Evolutionary conservation across 2,329 filamentous ascomycete species (phyloP).

Genomic region (Catunica adiposa): DNA sequence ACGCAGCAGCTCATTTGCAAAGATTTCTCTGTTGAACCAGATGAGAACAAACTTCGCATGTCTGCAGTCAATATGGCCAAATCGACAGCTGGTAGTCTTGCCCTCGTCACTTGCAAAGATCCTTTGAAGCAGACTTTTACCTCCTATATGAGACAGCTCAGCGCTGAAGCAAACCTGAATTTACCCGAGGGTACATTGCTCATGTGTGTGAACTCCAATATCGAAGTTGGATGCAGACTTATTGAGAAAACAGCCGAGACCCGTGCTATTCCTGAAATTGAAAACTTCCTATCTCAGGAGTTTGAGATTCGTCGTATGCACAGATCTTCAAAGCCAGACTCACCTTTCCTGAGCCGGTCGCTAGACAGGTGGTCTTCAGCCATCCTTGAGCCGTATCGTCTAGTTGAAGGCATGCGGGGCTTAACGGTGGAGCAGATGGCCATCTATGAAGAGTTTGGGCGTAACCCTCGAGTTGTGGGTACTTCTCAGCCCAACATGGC

Average conservation of each 20-base stretch:
- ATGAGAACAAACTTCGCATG: constrained; percentile 70
- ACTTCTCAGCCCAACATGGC: constrained; percentile 38
- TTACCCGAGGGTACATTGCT: constrained; percentile 89
- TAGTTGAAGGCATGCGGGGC: constrained; percentile 51
- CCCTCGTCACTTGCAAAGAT: constrained; percentile 95
- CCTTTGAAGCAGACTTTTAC: constrained; percentile 91
- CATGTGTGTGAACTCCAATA: constrained; percentile 97
- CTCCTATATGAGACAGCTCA: constrained; percentile 74
- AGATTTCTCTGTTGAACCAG: constrained; percentile 84
- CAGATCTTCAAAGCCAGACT: constrained; percentile 56
- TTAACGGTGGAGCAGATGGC: constrained; percentile 84
- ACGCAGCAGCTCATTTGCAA: constrained; percentile 92
- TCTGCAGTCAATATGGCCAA: constrained; percentile 91
- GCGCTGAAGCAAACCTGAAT: constrained; percentile 54
- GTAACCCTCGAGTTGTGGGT: constrained; percentile 54
- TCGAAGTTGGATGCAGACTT: constrained; percentile 81
- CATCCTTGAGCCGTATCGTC: constrained; percentile 84
- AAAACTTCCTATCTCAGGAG: constrained; percentile 75
- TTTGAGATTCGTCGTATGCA: constrained; percentile 64
- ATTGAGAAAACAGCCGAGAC: constrained; percentile 94
- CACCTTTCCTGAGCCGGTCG: constrained; percentile 66
- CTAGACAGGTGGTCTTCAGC: constrained; percentile 86
- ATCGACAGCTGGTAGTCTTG: constrained; percentile 80
- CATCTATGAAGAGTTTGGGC: constrained; percentile 91
- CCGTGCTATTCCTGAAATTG: constrained; percentile 82